phyloP scores from a whole-genome alignment of 1,139 yeast genomes.

The Geotrichum citri-aurantii region DNA sequence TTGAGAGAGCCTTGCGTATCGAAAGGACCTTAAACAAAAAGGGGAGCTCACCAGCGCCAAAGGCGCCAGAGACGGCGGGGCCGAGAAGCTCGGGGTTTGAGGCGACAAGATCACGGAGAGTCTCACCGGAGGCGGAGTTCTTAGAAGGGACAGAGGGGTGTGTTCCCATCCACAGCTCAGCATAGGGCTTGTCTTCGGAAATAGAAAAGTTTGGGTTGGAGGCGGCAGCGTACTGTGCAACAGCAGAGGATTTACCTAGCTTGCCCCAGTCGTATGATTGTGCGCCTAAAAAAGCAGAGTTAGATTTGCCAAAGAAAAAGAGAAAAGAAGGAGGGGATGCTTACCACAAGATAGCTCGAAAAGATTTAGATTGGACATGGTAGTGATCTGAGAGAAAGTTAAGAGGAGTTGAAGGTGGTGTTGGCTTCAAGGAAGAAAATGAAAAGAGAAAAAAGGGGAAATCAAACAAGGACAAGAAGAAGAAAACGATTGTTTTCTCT shows the following conservation, averaged over 20 bases:
- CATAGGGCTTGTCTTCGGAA: conserved; percentile 58
- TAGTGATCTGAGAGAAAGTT: not conserved
- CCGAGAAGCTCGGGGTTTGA: conserved; percentile 57
- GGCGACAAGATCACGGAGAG: conserved; percentile 61
- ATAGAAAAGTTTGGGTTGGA: conserved; percentile 57
- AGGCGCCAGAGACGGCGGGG: conserved; percentile 52
- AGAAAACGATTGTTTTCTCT: not conserved
- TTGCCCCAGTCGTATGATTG: conserved; percentile 52
- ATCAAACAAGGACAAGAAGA: not conserved
- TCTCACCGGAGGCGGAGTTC: conserved; percentile 42
- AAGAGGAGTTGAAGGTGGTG: not conserved
- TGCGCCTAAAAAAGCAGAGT: conserved; percentile 25
- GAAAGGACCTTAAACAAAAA: conserved; percentile 90
- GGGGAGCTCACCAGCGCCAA: conserved; percentile 75
- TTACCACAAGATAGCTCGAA: not conserved
- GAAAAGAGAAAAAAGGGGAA: not conserved
- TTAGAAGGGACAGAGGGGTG: conserved; percentile 89
- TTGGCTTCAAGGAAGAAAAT: not conserved
- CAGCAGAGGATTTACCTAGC: conserved; percentile 75
- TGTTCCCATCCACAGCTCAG: conserved; percentile 93
- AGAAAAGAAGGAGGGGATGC: not conserved
- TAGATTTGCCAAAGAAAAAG: not conserved
- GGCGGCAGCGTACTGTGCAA: conserved; percentile 74
- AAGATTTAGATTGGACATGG: not conserved
- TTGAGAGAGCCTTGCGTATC: conserved; percentile 84